These are phyloP conservation scores for Lachnellula subtilissima DNA, from an alignment of 2,329 filamentous ascomycete species.

Conservation along the genomic window DNA sequence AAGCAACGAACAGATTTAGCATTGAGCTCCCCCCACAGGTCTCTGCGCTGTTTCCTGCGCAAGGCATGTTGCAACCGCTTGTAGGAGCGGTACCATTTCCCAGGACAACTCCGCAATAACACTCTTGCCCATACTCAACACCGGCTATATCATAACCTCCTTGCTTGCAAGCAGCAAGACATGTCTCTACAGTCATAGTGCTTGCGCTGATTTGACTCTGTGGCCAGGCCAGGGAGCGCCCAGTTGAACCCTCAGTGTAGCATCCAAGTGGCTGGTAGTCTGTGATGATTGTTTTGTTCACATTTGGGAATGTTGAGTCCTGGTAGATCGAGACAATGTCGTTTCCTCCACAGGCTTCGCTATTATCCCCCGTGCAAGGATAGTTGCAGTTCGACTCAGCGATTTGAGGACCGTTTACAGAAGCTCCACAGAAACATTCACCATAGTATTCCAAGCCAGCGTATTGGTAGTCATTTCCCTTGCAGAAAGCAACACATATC, in stretches of 20 bases:
- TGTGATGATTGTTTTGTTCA: constrained; percentile 25
- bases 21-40: constrained; percentile 33
- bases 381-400: constrained; percentile 23
- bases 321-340: constrained; percentile 30
- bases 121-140: constrained; percentile 35
- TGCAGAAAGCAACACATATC: constrained; percentile 34
- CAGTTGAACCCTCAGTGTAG: constrained; percentile 35
- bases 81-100: constrained; percentile 25
- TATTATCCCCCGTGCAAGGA: constrained; percentile 23
- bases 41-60: constrained; percentile 32
- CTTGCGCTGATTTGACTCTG: constrained; percentile 28
- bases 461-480: constrained; percentile 35
- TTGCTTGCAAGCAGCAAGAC: constrained; percentile 35
- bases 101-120: constrained; percentile 38
- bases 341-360: constrained; percentile 25
- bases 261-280: constrained; percentile 35
- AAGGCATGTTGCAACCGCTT: constrained; percentile 31
- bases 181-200: constrained; percentile 32
- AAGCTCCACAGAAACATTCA: constrained; percentile 32
- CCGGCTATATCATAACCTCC: constrained; percentile 37
- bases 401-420: constrained; percentile 29
- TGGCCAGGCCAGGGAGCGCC: constrained; percentile 29
- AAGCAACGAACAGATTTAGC: constrained; percentile 40
- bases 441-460: constrained; percentile 31
- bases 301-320: constrained; percentile 32